Evolutionary conservation across 23 red algal genomes (phyloP).

Genomic region (Gracilaria gracilis): DNA sequence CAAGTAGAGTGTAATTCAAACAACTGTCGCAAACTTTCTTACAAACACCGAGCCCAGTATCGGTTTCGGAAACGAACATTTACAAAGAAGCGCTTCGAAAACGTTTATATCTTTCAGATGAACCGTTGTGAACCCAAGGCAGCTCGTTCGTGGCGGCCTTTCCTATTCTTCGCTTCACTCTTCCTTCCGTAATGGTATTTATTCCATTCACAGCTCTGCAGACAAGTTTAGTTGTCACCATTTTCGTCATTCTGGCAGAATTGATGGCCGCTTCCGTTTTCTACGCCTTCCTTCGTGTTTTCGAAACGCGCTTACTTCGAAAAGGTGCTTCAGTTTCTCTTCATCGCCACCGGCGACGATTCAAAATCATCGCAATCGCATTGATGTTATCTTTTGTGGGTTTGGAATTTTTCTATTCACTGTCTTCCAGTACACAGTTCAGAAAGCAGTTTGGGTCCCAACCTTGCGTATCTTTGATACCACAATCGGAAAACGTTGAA

Average conservation of each 20-base stretch:
- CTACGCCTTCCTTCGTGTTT: neutral
- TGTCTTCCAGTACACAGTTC: neutral
- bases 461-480: neutral
- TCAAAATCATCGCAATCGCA: neutral
- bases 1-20: too few relatives aligned
- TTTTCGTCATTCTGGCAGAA: neutral
- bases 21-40: too few relatives aligned
- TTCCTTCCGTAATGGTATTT: neutral
- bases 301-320: neutral
- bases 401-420: neutral
- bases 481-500: neutral
- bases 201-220: neutral
- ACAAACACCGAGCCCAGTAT: too few relatives aligned
- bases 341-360: neutral
- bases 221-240: neutral
- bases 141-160: too few relatives aligned
- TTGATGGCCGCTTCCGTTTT: neutral
- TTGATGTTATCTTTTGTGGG: neutral
- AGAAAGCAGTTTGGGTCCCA: neutral
- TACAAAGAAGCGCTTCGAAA: too few relatives aligned
- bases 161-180: too few relatives aligned
- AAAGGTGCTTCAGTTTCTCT: neutral
- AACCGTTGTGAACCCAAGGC: too few relatives aligned
- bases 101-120: too few relatives aligned
- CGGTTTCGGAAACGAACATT: too few relatives aligned